A percentile compares a stretch with the other conserved stretches of the same genome.
Evolutionary conservation across 1,284 basidiomycete species (phyloP).

Genomic region (Apiotrichum siamense): DNA sequence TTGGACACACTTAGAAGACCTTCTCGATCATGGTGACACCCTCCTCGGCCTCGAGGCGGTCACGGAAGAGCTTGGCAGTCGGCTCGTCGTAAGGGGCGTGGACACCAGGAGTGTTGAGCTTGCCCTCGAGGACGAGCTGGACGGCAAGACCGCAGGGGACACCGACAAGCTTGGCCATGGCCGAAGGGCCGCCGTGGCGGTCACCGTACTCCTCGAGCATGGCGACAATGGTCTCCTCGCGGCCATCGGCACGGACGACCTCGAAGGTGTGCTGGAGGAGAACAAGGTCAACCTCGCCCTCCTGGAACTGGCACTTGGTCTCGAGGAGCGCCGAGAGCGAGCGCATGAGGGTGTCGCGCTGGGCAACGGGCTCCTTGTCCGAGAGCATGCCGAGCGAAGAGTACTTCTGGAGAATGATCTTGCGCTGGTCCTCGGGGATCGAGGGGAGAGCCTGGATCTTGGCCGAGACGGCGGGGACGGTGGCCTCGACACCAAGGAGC

Average conservation of each 20-base stretch:
- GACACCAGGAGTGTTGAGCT: conserved; percentile 72
- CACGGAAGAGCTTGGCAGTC: conserved; percentile 74
- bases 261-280: conserved; percentile 97
- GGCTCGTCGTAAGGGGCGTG: conserved; percentile 76
- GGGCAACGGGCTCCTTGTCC: conserved; percentile 55
- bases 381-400: conserved; percentile 94
- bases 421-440: conserved; percentile 67
- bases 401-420: conserved; percentile 77
- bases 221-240: conserved; percentile 79
- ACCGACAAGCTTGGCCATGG: conserved; percentile 92
- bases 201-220: conserved; percentile 89
- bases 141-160: conserved; percentile 90
- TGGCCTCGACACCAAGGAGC: conserved; percentile 66
- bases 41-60: conserved; percentile 66
- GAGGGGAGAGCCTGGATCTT: conserved; percentile 63
- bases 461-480: conserved; percentile 67
- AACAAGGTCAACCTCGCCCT: conserved; percentile 89
- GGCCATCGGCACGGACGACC: conserved; percentile 78
- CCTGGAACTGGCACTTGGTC: conserved; percentile 82
- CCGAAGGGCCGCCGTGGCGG: conserved; percentile 68
- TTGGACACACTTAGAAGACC: conserved; percentile 39
- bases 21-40: conserved; percentile 73
- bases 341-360: conserved; percentile 80
- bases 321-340: conserved; percentile 90
- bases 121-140: conserved; percentile 66